Evolutionary conservation across 768 basidiomycete genomes (phyloP), one percentile per base, ranked within the genome.

Genomic region (Pisolithus sp.): DNA sequence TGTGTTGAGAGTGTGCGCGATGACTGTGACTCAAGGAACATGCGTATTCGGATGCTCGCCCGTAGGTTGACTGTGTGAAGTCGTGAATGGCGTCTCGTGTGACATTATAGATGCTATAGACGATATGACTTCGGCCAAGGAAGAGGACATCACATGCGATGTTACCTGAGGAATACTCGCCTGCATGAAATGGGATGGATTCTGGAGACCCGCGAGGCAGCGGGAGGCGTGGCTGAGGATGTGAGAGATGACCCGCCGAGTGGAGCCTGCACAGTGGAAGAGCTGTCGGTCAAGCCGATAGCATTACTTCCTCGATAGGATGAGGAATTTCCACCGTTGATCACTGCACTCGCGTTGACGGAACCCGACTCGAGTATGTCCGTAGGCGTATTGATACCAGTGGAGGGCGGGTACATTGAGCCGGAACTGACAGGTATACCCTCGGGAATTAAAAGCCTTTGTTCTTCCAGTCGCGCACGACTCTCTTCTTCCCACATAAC

Each of bases 401-500:
- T 28, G 43, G n/a, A n/a, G n/a, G n/a, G n/a, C n/a, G n/a, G n/a
- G n/a, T n/a, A n/a, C n/a, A n/a, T n/a, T n/a, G n/a, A n/a, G n/a
- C n/a, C n/a, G n/a, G 55, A n/a, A 46, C 37, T 34, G 8, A 48
- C n/a, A 34, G 15, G 28, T 5, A 46, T 18, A 15, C 52, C 45
- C 13, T 75, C 73, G 10, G 60, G 62, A 5, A 65, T 54, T 7
- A 51, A 50, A 0, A 54, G 46, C 21, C 37, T 51, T 30, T 47
- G 63, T n/a, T 72, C 72, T 18, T 70, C 73, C 31, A 66, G 62
- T 50, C 77, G 77, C 1, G 73, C 73, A 37, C 67, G 73, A 56
- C 85, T 86, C 62, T 88, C 85, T 4, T 74, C 77, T 58, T 87
- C 81, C 88, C 89, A 92, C 6, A 74, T 74, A 46, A 91, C 89